Conservation (phyloP, 768 basidiomycete species). For the Rhizopogon salebrosus region DNA sequence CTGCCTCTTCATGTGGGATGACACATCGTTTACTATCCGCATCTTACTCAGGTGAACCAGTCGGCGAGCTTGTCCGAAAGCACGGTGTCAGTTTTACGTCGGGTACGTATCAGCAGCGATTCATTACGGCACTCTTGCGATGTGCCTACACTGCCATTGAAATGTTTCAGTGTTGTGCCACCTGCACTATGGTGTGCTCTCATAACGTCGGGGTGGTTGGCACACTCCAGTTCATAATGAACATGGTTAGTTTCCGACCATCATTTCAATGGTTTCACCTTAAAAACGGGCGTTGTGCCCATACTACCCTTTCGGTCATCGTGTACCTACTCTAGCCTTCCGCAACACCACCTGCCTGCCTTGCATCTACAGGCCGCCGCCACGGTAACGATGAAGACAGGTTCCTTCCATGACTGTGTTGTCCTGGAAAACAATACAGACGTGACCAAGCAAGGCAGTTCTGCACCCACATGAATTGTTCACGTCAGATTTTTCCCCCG, state of each 20-base stretch:
- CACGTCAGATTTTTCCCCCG: neutral
- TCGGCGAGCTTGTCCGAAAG: conserved; percentile 14
- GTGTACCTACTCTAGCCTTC: neutral
- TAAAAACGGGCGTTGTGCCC: neutral
- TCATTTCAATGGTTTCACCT: neutral
- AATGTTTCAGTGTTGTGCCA: neutral
- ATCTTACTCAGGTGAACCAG: conserved; percentile 53
- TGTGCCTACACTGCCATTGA: neutral
- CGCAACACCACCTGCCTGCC: too few species aligned
- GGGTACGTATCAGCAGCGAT: neutral
- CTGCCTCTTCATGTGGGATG: conserved; percentile 9
- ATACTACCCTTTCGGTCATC: neutral
- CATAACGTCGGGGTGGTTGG: neutral
- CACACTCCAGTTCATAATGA: too few species aligned
- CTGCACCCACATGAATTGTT: neutral
- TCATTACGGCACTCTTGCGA: too few species aligned
- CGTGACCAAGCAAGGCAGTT: neutral
- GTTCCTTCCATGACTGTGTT: neutral
- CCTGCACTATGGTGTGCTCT: neutral
- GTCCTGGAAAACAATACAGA: neutral
- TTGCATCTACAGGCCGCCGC: too few species aligned
- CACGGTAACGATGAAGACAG: neutral
- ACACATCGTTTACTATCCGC: conserved; percentile 7
- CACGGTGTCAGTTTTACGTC: neutral
- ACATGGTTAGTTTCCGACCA: neutral